Evolutionary conservation across 306 rosid species (phyloP).

Genomic region (Cucurbita ficifolia): DNA sequence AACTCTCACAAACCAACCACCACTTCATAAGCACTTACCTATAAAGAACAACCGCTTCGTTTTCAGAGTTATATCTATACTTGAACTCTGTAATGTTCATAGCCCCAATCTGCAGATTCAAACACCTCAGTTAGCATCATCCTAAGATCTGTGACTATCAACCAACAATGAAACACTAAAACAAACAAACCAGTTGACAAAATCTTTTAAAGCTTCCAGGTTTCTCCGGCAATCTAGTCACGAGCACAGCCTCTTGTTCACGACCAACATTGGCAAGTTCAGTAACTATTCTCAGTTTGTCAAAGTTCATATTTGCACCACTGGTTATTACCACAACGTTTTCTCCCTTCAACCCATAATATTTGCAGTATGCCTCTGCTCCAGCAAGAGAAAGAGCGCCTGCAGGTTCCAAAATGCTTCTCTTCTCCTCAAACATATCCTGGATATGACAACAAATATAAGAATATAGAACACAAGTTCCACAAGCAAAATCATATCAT

Average conservation of each 20-base stretch:
- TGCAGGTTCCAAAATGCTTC: constrained; percentile 94
- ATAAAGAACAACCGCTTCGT: constrained; percentile 66
- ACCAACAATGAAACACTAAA: neutral
- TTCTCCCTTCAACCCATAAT: constrained; percentile 71
- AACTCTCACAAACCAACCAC: too few relatives aligned
- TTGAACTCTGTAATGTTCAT: constrained; percentile 82
- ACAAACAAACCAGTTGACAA: constrained; percentile 57
- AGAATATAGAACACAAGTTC: neutral
- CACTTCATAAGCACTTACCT: constrained; percentile 29
- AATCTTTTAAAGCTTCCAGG: constrained; percentile 77
- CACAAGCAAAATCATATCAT: neutral
- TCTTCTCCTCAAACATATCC: constrained; percentile 98
- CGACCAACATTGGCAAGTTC: constrained; percentile 95
- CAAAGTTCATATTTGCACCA: constrained; percentile 98
- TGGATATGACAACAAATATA: constrained; percentile 21
- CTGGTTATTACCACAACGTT: constrained; percentile 76
- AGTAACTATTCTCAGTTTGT: constrained; percentile 74
- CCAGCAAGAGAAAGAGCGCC: constrained; percentile 98
- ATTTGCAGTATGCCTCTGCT: constrained; percentile 96
- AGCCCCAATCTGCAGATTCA: constrained; percentile 52
- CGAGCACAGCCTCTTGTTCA: constrained; percentile 79
- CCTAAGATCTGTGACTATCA: neutral
- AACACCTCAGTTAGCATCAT: neutral
- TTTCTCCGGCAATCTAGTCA: constrained; percentile 62
- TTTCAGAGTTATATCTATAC: constrained; percentile 47